These are phyloP conservation scores for Sporodiniella umbellata DNA, from an alignment of 371 early-diverging fungal species.

Conservation along the genomic window DNA sequence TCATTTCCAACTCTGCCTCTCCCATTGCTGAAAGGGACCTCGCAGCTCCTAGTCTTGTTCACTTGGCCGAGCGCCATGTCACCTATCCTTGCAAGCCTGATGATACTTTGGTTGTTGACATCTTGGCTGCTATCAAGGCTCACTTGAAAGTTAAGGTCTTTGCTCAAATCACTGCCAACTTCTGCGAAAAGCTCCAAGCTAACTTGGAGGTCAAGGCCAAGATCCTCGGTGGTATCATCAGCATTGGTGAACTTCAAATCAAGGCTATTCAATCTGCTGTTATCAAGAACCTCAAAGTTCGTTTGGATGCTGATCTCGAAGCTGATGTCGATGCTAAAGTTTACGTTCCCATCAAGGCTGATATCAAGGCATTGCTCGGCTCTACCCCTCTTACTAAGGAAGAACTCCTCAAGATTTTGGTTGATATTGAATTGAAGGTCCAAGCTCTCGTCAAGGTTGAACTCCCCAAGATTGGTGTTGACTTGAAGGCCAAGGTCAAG, in stretches of 20 bases:
- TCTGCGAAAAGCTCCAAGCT: constrained; percentile 7
- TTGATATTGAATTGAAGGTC: constrained; percentile 20
- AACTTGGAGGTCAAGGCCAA: constrained; percentile 13
- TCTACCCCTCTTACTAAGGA: constrained; percentile 6
- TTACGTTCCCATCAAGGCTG: constrained; percentile 19
- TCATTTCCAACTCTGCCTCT: background rate
- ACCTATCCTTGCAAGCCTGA: constrained; percentile 10
- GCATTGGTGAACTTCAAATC: constrained; percentile 14
- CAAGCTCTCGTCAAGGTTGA: constrained; percentile 18
- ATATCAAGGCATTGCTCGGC: constrained; percentile 14
- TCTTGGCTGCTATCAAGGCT: constrained; percentile 12
- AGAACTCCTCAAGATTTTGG: constrained; percentile 17
- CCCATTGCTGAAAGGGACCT: background rate
- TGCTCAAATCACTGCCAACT: constrained; percentile 11
- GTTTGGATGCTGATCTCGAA: constrained; percentile 6
- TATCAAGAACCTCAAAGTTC: constrained; percentile 17
- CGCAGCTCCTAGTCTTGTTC: background rate
- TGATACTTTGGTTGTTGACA: constrained; percentile 13
- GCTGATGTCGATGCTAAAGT: constrained; percentile 20
- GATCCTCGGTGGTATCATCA: constrained; percentile 20
- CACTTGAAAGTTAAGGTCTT: constrained; percentile 11
- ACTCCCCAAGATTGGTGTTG: constrained; percentile 21
- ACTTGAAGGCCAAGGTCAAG: constrained; percentile 14
- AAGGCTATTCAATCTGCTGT: constrained; percentile 19
- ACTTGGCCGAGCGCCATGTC: constrained; percentile 1